Evolutionary conservation across 345 rosid genomes (phyloP).

Genomic region (Camelina sativa): DNA sequence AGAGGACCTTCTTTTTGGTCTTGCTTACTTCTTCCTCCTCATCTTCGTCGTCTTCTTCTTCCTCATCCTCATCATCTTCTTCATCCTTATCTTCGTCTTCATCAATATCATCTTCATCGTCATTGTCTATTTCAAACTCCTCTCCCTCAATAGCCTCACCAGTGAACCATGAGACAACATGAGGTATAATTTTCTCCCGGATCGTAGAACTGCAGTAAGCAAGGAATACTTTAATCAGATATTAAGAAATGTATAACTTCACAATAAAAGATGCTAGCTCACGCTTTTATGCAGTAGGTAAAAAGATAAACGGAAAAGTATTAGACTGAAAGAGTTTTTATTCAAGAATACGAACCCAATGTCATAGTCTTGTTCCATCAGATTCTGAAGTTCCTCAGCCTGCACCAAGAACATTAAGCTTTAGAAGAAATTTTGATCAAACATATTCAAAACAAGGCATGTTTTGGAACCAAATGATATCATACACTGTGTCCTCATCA

Average conservation of each 20-base stretch:
- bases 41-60: slow-evolving; percentile 59
- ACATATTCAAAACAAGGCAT: too few relatives aligned
- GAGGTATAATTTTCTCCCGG: slow-evolving; percentile 87
- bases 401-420: too few relatives aligned
- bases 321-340: too few relatives aligned
- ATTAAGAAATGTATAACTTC: background rate
- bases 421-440: too few relatives aligned
- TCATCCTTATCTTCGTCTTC: slow-evolving; percentile 63
- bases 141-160: slow-evolving; percentile 86
- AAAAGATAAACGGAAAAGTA: too few relatives aligned
- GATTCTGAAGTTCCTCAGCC: too few relatives aligned
- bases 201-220: slow-evolving; percentile 68
- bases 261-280: background rate
- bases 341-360: too few relatives aligned
- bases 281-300: too few relatives aligned
- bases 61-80: slow-evolving; percentile 56
- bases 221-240: slow-evolving; percentile 10
- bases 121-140: slow-evolving; percentile 67
- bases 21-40: slow-evolving; percentile 60
- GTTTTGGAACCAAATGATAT: too few relatives aligned
- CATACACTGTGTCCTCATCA: too few relatives aligned
- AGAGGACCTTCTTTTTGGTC: slow-evolving; percentile 60
- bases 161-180: slow-evolving; percentile 93
- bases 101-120: slow-evolving; percentile 51
- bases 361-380: too few relatives aligned